Conservation (phyloP, 805 yeast species). For the Candida sonorensis region DNA sequence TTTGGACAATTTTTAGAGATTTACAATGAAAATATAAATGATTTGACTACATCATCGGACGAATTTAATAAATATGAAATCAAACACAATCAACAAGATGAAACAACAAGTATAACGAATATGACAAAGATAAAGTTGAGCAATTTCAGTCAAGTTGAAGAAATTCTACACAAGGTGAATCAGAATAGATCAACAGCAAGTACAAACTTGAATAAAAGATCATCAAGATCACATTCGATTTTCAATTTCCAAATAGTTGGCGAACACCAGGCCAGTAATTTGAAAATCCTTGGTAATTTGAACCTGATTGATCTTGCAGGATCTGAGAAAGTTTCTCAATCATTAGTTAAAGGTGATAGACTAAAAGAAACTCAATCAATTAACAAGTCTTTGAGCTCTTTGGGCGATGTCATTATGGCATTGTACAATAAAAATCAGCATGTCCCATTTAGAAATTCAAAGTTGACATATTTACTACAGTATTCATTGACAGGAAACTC, state of each 20-base stretch:
- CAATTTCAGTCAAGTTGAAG: constrained; percentile 39
- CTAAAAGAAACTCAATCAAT: constrained; percentile 83
- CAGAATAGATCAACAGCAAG: constrained; percentile 70
- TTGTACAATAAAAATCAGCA: constrained; percentile 33
- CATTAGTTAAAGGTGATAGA: constrained; percentile 75
- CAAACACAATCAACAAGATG: constrained; percentile 51
- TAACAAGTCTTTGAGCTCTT: constrained; percentile 77
- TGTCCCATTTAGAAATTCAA: constrained; percentile 64
- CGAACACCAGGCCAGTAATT: constrained; percentile 39
- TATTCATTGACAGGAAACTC: constrained; percentile 80
- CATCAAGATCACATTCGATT: constrained; percentile 89
- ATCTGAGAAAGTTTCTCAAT: constrained; percentile 72
- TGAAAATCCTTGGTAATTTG: constrained; percentile 48
- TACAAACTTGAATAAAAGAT: constrained; percentile 72
- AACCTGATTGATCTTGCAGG: constrained; percentile 93
- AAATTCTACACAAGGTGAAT: constrained; percentile 47
- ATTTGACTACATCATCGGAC: constrained; percentile 45
- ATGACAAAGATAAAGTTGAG: constrained; percentile 41
- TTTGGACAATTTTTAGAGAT: constrained; percentile 81
- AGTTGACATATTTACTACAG: constrained; percentile 76
- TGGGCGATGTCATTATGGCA: constrained; percentile 78
- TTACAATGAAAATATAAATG: constrained; percentile 77
- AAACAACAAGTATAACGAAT: constrained; percentile 57
- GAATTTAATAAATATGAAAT: constrained; percentile 74
- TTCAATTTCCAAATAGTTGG: constrained; percentile 63